Evolutionary conservation across 176 grass and related monocot species (phyloP).

Genomic region (Rhipidocladum racemiflorum): DNA sequence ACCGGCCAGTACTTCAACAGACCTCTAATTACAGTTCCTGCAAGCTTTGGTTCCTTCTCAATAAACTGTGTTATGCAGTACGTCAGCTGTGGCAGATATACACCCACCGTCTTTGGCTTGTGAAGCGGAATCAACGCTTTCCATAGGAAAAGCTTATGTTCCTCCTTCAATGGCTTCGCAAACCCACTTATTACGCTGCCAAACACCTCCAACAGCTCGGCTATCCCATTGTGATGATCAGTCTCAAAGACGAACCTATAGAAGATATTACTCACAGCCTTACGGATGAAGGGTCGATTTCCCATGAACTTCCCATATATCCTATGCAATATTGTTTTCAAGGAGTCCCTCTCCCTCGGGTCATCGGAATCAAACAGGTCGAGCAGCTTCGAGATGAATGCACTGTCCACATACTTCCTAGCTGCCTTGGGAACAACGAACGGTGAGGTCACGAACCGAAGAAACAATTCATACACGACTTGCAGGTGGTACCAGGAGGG

Average conservation of each 20-base stretch:
- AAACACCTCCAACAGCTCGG: slow-evolving; percentile 84
- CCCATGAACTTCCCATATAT: slow-evolving; percentile 92
- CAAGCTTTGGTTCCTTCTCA: slow-evolving; percentile 84
- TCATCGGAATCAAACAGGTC: slow-evolving; percentile 95
- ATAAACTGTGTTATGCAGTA: slow-evolving; percentile 92
- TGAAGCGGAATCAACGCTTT: slow-evolving; percentile 80
- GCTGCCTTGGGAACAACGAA: slow-evolving; percentile 79
- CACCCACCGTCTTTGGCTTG: slow-evolving; percentile 69
- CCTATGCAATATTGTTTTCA: slow-evolving; percentile 76
- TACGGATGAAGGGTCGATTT: slow-evolving; percentile 75
- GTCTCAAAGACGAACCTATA: slow-evolving; percentile 78
- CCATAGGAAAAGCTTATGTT: slow-evolving; percentile 83
- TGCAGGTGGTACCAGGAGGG: slow-evolving; percentile 93
- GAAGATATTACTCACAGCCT: slow-evolving; percentile 86
- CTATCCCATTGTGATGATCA: slow-evolving; percentile 78
- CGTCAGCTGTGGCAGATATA: slow-evolving; percentile 76
- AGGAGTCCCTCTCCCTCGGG: slow-evolving; percentile 82
- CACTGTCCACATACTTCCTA: slow-evolving; percentile 80
- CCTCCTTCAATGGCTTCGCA: slow-evolving; percentile 88
- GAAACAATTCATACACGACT: slow-evolving; percentile 85
- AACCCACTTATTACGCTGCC: slow-evolving; percentile 86
- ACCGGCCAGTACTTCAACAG: slow-evolving; percentile 88
- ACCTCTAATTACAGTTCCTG: slow-evolving; percentile 72
- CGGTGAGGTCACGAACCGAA: slow-evolving; percentile 78
- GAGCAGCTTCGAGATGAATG: slow-evolving; percentile 71